A percentile compares a stretch with the other conserved stretches of the same genome.
These are phyloP conservation scores for Boechera stricta DNA, from an alignment of 345 rosid species.

Conservation along the genomic window DNA sequence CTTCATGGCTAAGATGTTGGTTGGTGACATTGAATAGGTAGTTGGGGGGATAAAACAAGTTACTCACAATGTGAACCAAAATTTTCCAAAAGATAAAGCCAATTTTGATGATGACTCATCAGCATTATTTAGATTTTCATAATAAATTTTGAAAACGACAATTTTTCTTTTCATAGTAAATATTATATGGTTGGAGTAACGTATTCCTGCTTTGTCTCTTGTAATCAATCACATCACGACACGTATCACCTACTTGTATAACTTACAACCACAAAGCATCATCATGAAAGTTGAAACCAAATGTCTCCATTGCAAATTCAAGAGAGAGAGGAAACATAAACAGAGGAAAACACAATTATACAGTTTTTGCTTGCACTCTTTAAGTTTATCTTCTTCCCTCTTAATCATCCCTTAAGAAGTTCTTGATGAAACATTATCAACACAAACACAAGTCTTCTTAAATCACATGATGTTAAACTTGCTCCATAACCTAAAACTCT, in stretches of 20 bases:
- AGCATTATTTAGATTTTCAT: constrained; percentile 13
- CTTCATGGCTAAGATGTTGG: constrained; percentile 28
- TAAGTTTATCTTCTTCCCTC: constrained; percentile 21
- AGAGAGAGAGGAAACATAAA: constrained; percentile 39
- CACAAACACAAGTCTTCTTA: constrained; percentile 44
- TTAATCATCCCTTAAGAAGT: constrained; percentile 28
- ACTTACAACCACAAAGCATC: constrained; percentile 9
- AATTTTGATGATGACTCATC: constrained; percentile 38
- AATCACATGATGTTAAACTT: constrained; percentile 37
- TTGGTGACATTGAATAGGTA: constrained; percentile 39
- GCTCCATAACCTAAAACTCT: constrained; percentile 30
- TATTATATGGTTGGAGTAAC: constrained; percentile 34
- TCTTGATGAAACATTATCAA: constrained; percentile 44
- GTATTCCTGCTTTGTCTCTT: background rate
- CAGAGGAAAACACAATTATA: constrained; percentile 44
- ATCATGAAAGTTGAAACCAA: constrained; percentile 15
- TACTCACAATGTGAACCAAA: constrained; percentile 36
- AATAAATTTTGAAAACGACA: constrained; percentile 18
- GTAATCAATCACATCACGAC: constrained; percentile 25
- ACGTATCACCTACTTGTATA: constrained; percentile 31
- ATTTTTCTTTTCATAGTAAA: background rate
- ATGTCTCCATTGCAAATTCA: constrained; percentile 40
- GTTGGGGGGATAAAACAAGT: constrained; percentile 22
- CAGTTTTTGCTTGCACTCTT: constrained; percentile 45
- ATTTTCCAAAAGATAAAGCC: constrained; percentile 36